phyloP scores from a whole-genome alignment of 2,329 filamentous ascomycete genomes.

The Chrysoporthe cubensis region DNA sequence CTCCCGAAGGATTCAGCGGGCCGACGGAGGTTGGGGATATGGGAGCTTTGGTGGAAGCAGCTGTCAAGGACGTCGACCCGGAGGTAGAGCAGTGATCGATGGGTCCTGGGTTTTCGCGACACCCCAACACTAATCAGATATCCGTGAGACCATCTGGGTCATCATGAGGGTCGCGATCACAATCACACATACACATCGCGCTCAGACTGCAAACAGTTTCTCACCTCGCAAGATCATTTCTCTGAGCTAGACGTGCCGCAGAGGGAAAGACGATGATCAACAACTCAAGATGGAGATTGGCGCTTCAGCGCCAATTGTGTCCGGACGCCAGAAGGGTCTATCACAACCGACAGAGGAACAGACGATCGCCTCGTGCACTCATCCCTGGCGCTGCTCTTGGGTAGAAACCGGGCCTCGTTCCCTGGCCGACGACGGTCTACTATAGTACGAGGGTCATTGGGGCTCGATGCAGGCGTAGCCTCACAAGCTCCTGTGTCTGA shows the following conservation, averaged over 20 bases:
- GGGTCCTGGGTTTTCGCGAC: not conserved
- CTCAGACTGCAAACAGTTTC: not conserved
- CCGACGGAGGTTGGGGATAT: constrained; percentile 69
- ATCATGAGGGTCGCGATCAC: not conserved
- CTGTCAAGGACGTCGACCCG: constrained; percentile 47
- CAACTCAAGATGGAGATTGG: not conserved
- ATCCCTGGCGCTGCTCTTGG: not conserved
- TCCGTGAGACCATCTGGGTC: not conserved
- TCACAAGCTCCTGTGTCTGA: not conserved
- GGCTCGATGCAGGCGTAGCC: not conserved
- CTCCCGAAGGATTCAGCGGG: constrained; percentile 72
- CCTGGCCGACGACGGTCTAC: not conserved
- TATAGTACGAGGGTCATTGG: not conserved
- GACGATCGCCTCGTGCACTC: not conserved
- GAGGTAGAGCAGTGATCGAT: constrained; percentile 39
- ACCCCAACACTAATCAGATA: not conserved
- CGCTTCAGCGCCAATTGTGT: not conserved
- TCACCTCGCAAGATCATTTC: not conserved
- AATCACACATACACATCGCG: not conserved
- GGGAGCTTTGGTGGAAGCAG: constrained; percentile 62
- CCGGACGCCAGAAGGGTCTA: not conserved
- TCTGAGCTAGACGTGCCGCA: not conserved
- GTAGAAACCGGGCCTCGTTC: not conserved
- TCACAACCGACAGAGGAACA: constrained; percentile 2
- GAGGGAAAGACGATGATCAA: not conserved